Base-by-base conservation (phyloP, 208 protist species). In the Crithidia fasciculata region DNA sequence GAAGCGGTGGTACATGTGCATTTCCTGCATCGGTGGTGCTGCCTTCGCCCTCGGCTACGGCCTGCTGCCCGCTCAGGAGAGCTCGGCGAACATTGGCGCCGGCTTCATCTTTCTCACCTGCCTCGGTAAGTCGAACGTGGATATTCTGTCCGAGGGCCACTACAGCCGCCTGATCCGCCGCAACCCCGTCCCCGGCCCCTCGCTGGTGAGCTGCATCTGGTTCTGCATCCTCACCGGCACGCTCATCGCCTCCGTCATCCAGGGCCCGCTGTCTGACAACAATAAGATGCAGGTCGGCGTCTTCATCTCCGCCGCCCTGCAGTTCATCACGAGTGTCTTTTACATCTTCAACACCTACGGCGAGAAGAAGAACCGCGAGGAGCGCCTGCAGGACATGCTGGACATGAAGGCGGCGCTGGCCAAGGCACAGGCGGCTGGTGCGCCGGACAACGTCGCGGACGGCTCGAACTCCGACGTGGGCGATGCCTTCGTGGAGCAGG, bases 121-220 rank as follows among this genome's bases (percentile, higher is more conserved):
- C 36, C 90, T 80, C 49, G 75, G 83, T 45, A 90, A 85, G 72
- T 79, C 85, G 16, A 89, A 88, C 64, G 74, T 95, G 55, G 89
- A 95, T 63, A 89, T 92, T 68, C 80, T 95, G 6, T 89, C 85
- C 4, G 80, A 95, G 67, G 89, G 89, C 37, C 85, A 88, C 68
- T 95, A 95, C 87, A 92, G 83, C 54, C 83, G 86, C n/a, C 60
- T 92, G 56, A 88, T 95, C 39, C 85, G 83, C 28, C 50, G 78
- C 47, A 57, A 76, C 54, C 89, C 89, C 8, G 54, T 53, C 52
- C 61, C 79, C 28, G 86, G 87, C 39, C 78, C 85, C 7, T 16
- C 83, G 18, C 70, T 95, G 19, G 83, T 95, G 45, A 88, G 81
- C 49, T 92, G 84, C 80, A 76, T 95, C 16, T 92, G 85, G 86